A percentile compares a stretch with the other conserved stretches of the same genome.
Conservation (phyloP, 1,284 basidiomycete species). For the Tilletia horrida region DNA sequence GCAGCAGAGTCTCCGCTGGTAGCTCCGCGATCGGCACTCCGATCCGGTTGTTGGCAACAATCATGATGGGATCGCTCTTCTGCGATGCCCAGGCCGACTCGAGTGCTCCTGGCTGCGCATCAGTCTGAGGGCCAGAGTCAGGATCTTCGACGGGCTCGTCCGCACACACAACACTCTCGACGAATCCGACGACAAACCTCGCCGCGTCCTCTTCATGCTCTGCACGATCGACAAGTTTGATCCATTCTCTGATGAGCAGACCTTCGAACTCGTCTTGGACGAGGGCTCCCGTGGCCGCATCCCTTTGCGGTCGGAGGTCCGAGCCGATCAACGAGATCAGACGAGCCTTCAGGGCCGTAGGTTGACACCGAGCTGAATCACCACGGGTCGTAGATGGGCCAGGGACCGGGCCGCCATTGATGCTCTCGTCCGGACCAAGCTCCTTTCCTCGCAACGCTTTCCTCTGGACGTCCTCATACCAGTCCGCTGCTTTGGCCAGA, state of each 20-base stretch:
- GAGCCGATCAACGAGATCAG: constrained; percentile 25
- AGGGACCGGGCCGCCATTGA: not conserved
- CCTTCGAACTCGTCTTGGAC: constrained; percentile 35
- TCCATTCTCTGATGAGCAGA: constrained; percentile 38
- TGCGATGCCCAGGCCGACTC: not conserved
- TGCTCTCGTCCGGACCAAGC: not conserved
- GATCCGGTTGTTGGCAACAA: constrained; percentile 8
- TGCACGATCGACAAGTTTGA: constrained; percentile 41
- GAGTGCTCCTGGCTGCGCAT: not conserved
- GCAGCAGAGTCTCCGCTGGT: not conserved
- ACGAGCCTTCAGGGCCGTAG: not conserved
- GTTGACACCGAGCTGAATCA: not conserved
- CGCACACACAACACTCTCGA: not conserved
- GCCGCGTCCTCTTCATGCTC: constrained; percentile 45
- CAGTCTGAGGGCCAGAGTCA: not conserved
- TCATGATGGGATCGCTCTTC: not conserved
- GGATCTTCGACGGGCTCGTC: constrained; percentile 1
- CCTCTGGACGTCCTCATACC: not conserved
- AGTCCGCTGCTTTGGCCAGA: constrained; percentile 3
- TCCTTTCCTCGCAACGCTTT: not conserved
- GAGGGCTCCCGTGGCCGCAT: constrained; percentile 31
- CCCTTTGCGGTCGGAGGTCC: constrained; percentile 31
- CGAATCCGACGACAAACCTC: constrained; percentile 37
- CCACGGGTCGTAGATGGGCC: not conserved
- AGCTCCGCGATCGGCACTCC: constrained; percentile 4